Evolutionary conservation across 2,329 filamentous ascomycete species (phyloP).

Genomic region (Ophiosphaerella korrae): DNA sequence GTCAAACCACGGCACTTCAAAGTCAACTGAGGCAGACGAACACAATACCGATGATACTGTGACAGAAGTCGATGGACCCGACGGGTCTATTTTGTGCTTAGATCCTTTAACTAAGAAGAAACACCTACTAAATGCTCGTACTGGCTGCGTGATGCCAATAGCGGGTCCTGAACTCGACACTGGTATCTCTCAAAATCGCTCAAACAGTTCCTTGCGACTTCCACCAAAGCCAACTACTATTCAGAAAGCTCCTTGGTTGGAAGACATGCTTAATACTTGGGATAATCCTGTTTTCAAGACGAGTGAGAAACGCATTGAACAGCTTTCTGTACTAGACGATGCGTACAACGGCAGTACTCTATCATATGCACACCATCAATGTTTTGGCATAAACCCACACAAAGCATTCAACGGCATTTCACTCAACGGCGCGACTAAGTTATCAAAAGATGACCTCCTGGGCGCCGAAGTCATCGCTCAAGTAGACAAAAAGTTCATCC

Average conservation of each 20-base stretch:
- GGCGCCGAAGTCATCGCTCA: slow-evolving; percentile 74
- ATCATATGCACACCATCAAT: slow-evolving; percentile 9
- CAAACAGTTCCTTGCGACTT: slow-evolving; percentile 42
- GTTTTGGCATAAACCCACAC: slow-evolving; percentile 14
- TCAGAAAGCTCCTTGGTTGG: slow-evolving; percentile 59
- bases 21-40: neutral
- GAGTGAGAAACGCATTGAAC: slow-evolving; percentile 51
- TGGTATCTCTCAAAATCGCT: slow-evolving; percentile 20
- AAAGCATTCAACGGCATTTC: slow-evolving; percentile 36
- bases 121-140: slow-evolving; percentile 60
- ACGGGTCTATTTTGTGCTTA: slow-evolving; percentile 60
- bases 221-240: slow-evolving; percentile 16
- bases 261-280: slow-evolving; percentile 68
- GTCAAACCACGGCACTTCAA: slow-evolving; percentile 19
- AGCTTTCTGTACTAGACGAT: slow-evolving; percentile 35
- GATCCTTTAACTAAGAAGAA: slow-evolving; percentile 64
- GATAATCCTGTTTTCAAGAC: slow-evolving; percentile 75
- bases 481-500: slow-evolving; percentile 87
- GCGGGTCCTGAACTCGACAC: slow-evolving; percentile 16
- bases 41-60: neutral
- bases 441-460: slow-evolving; percentile 63
- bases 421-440: slow-evolving; percentile 23
- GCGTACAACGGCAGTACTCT: slow-evolving; percentile 2
- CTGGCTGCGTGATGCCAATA: slow-evolving; percentile 52
- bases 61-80: slow-evolving; percentile 18